Evolutionary conservation across 345 rosid genomes (phyloP).

Genomic region (Brassica nigra): DNA sequence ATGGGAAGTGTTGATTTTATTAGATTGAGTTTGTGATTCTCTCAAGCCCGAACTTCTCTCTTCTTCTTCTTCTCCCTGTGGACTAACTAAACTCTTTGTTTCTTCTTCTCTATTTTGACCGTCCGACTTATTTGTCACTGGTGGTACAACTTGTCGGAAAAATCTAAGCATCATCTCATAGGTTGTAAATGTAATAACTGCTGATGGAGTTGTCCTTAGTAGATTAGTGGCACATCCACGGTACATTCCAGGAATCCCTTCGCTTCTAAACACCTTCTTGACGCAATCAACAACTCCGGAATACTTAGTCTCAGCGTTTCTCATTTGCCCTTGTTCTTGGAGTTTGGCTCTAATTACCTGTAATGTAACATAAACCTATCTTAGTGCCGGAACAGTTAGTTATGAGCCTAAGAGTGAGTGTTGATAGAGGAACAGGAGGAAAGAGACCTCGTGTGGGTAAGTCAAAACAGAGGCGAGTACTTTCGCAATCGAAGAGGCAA

Average conservation of each 20-base stretch:
- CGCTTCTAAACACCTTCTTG: constrained; percentile 67
- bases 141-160: constrained; percentile 46
- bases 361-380: constrained; percentile 13
- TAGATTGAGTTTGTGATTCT: constrained; percentile 38
- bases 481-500: constrained; percentile 85
- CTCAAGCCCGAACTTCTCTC: constrained; percentile 35
- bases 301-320: constrained; percentile 54
- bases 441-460: constrained; percentile 90
- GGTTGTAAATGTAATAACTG: constrained; percentile 45
- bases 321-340: constrained; percentile 88
- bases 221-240: constrained; percentile 86
- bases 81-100: constrained; percentile 30
- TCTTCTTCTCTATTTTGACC: constrained; percentile 25
- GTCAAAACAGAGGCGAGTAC: constrained; percentile 79
- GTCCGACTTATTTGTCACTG: constrained; percentile 33
- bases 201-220: constrained; percentile 71
- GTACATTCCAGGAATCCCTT: constrained; percentile 75
- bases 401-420: neutral
- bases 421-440: neutral
- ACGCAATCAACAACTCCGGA: constrained; percentile 74
- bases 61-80: constrained; percentile 17
- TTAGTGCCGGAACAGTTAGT: neutral
- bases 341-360: constrained; percentile 91
- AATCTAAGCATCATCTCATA: constrained; percentile 77
- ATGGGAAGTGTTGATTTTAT: constrained; percentile 31